Base-by-base conservation (phyloP, 805 yeast genomes). In the Sugiyamaella mastotermitis region DNA sequence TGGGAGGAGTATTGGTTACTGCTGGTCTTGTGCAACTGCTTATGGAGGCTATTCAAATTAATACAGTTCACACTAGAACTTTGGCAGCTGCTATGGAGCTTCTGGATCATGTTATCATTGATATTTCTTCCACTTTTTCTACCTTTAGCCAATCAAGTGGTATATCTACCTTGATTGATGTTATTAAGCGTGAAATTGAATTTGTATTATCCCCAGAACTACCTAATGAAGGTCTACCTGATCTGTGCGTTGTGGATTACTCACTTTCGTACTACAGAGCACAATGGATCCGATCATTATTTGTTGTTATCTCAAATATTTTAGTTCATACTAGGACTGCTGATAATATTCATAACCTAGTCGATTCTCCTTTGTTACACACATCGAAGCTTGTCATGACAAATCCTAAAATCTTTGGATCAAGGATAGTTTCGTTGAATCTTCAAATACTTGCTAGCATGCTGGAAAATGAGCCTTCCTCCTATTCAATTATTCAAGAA, bases 401-500 rank as follows among this genome's bases (percentile, higher is more conserved):
- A 10, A 65, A 83, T 49, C 75, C 82, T 1, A 46, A 58, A 0
- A 58, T 73, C 0, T 84, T 86, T 64, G 95, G 95, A 0, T 74
- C 77, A 27, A 69, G 75, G 11, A 58, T 84, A 10, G 57, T 83
- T 10, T 66, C 83, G 0, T 65, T 74, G 16, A 71, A 83, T 0
- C 56, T 88, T 25, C 80, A 76, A 43, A 72, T 80, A 9, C 69
- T 86, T 15, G 72, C 80, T 28, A 71, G 72, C 9, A 83, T 86
- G 42, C 77, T 88, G 20, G 90, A 88, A 55, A 83, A 81, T 48
- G 97, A 90, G 51, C 96, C 97, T 6, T 86, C 96, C 0, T 84
- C 95, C 3, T 88, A 72, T 52, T 71, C 82, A 2, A 78, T 88
- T 29, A 66, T 88, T 47, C 78, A 75, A 28, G 97, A 88, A 56